Evolutionary conservation across 805 yeast genomes (phyloP).

Genomic region (Saturnispora silvae): DNA sequence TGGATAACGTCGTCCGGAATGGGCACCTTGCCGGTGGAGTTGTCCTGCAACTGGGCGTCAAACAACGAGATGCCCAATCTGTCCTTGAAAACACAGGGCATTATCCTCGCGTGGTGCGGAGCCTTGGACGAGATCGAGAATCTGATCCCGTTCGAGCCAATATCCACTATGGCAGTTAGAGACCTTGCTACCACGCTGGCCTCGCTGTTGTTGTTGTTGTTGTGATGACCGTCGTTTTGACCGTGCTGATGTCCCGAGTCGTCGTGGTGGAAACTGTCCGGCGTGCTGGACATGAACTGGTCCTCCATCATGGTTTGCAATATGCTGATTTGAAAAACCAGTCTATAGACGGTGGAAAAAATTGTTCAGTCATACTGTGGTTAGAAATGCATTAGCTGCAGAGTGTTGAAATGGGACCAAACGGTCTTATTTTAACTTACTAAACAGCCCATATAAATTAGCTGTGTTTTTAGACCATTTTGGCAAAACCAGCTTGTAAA

Average conservation of each 20-base stretch:
- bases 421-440: too few relatives aligned
- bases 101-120: conserved; percentile 58
- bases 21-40: conserved; percentile 31
- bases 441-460: too few relatives aligned
- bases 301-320: conserved; percentile 19
- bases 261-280: conserved; percentile 20
- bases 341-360: too few relatives aligned
- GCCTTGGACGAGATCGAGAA: conserved; percentile 64
- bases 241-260: too few relatives aligned
- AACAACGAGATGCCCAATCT: conserved; percentile 59
- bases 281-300: conserved; percentile 19
- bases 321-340: too few relatives aligned
- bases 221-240: too few relatives aligned
- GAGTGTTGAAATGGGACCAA: too few relatives aligned
- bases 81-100: conserved; percentile 73
- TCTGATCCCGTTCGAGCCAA: conserved; percentile 67
- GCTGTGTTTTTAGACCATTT: too few relatives aligned
- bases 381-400: too few relatives aligned
- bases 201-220: conserved; percentile 27
- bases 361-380: not conserved
- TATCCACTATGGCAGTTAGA: conserved; percentile 58
- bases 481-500: too few relatives aligned
- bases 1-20: conserved; percentile 46
- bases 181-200: conserved; percentile 50
- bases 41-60: conserved; percentile 42